Conservation (phyloP, 352 stramenopile species). For the Plasmopara viticola region DNA sequence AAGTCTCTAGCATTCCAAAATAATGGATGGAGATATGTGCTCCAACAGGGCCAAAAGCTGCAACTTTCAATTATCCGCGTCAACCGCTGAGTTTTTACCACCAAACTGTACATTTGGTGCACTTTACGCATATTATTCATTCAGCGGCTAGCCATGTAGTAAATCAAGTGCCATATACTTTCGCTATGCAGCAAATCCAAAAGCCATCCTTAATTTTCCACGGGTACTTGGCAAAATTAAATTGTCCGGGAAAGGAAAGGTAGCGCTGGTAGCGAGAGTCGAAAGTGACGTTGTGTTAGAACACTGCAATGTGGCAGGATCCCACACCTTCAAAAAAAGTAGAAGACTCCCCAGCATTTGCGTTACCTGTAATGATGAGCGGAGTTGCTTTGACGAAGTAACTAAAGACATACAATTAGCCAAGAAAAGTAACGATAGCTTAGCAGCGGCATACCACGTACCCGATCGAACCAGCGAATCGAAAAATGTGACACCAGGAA, state of each 20-base stretch:
- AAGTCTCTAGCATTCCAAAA: no score
- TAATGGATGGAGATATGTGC: no score
- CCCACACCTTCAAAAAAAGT: conserved; percentile 51
- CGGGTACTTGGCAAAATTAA: conserved; percentile 18
- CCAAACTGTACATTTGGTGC: no score
- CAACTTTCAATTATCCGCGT: conserved; percentile 7
- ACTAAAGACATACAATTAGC: conserved; percentile 22
- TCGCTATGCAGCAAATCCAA: conserved; percentile 31
- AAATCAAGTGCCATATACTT: not conserved
- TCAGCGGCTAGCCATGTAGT: conserved; percentile 20
- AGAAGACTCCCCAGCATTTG: conserved; percentile 47
- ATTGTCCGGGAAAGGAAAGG: conserved; percentile 29
- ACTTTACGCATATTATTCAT: conserved; percentile 1
- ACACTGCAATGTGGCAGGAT: conserved; percentile 26
- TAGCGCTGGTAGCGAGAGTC: conserved; percentile 21
- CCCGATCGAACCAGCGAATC: conserved; percentile 32
- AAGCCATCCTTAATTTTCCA: conserved; percentile 23
- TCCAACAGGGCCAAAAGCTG: not conserved
- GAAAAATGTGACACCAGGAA: conserved; percentile 43
- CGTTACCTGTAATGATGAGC: conserved; percentile 32
- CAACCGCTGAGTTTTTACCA: conserved; percentile 4
- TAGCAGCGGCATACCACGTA: conserved; percentile 1
- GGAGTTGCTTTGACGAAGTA: conserved; percentile 12
- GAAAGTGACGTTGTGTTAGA: conserved; percentile 21
- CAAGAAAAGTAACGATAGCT: not conserved